Base-by-base conservation (phyloP, 768 basidiomycete species). In the Lactifluus echinatus region DNA sequence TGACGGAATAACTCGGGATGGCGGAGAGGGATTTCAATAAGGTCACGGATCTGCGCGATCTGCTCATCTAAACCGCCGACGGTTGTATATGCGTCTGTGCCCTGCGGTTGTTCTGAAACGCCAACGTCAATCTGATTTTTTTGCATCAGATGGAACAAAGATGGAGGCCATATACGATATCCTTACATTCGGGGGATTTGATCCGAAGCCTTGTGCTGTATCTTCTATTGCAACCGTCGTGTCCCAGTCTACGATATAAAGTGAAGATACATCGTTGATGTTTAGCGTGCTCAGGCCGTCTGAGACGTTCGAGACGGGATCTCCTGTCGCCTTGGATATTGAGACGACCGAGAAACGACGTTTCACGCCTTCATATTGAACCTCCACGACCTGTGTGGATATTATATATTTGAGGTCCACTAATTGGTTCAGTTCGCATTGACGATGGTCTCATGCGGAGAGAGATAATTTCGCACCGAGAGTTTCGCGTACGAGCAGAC, bases 11-110 rank as follows among this genome's bases (percentile, higher is more conserved):
- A 74, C 48, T 88, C 83, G 3, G 92, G 92, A n/a, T 82, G 81
- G 11, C 79, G 83, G 40, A 95, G 75, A 15, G 93, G 92, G 45
- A 93, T 83, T 66, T 94, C 92, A 39, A 95, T 79, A 36, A 95
- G 78, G 66, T 89, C 84, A 23, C 85, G 78, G 55, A 99, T 90
- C 69, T 89, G 83, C 53, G 81, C 73, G 56, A 99, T 94, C 67
- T 96, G 93, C 63, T 83, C 83, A 66, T 84, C 77, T 39, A 98
- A 79, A 2, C 96, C 96, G 19, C 96, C 96, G 23, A 99, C 85
- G 14, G 82, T 76, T 34, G 82, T 75, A 65, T 94, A 96, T n/a
- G 87, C 84, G 56, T 83, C 75, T 37, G 72, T 69, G 40, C 66
- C 64, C 15, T 75, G 65, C 56, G 61, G 70, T 60, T 75, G 73